These are phyloP conservation scores for Ophiorrhiza pumila DNA, from an alignment of 257 asterid genomes.

Conservation along the genomic window DNA sequence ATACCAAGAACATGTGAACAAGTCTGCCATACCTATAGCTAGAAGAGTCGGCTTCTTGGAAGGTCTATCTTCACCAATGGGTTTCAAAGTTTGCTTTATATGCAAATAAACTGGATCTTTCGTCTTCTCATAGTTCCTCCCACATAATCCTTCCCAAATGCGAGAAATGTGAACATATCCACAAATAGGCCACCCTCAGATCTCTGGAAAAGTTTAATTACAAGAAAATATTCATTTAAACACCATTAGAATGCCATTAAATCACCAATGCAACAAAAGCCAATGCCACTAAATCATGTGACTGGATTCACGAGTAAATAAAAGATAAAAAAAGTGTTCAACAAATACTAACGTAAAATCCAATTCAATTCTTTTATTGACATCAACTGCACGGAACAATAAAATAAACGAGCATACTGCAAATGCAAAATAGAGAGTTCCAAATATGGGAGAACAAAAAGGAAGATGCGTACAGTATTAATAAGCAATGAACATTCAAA, in stretches of 20 bases:
- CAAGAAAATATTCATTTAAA: background rate
- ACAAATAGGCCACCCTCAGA: slow-evolving; percentile 87
- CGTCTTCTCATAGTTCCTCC: slow-evolving; percentile 86
- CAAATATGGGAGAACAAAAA: background rate
- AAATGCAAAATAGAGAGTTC: background rate
- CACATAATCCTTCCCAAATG: slow-evolving; percentile 89
- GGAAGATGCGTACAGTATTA: background rate
- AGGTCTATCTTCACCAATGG: slow-evolving; percentile 82
- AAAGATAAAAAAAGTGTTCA: background rate
- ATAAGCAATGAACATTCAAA: background rate
- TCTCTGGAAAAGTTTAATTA: slow-evolving; percentile 40
- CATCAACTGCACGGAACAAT: background rate
- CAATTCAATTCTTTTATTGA: background rate
- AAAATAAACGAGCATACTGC: background rate
- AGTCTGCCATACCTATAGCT: slow-evolving; percentile 66
- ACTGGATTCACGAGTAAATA: background rate
- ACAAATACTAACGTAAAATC: background rate
- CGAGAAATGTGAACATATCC: slow-evolving; percentile 87
- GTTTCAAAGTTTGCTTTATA: slow-evolving; percentile 64
- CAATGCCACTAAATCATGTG: background rate
- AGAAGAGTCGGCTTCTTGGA: slow-evolving; percentile 87
- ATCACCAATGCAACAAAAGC: background rate
- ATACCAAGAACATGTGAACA: background rate
- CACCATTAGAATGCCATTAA: background rate
- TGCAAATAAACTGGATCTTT: slow-evolving; percentile 88